Evolutionary conservation across 495 filamentous ascomycete species (phyloP), one percentile per base, ranked within the genome.

Genomic region (Aspergillus indologenus): DNA sequence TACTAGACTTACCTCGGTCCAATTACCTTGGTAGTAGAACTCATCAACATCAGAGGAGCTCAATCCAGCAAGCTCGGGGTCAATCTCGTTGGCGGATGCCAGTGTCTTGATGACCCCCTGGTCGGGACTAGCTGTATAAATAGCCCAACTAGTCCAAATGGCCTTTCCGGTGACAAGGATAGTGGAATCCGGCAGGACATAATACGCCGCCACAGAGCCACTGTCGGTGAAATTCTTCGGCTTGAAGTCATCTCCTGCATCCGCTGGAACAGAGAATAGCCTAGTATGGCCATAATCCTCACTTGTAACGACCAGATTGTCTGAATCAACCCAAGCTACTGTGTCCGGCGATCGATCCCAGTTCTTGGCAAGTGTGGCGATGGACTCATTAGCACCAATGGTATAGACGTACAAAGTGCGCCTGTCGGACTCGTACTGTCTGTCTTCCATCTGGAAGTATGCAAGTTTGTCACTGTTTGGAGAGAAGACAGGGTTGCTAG

Each of bases 391-490:
- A 5, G 68, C 68, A 31, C 57, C 59, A 56, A 72, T 48, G 18
- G 62, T 65, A 54, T 77, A 68, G 17, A 77, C 57, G 50, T 75
- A 78, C 51, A 75, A 48, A 0, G 57, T 66, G 45, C 71, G 71
- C 19, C 71, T 69, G 60, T 76, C 74, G 0, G 72, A 58, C 48
- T 76, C 74, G 46, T 77, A 75, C 0, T 61, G 46, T 42, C 65
- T 61, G 4, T 75, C 68, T n/a, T 68, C 58, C 73, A 74, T 74
- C 62, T 78, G 74, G 59, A 74, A 65, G 57, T 76, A 77, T 23
- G 72, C 75, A 31, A 78, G 56, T 11, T 51, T 65, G 26, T 65
- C 60, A 46, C 74, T 69, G 53, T 75, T 66, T 3, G 73, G 73
- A n/a, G 74, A 74, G 55, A 79, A 77, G 1, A 54, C 63, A 31